Base-by-base conservation (phyloP, 768 basidiomycete species). In the Obba rivulosa region DNA sequence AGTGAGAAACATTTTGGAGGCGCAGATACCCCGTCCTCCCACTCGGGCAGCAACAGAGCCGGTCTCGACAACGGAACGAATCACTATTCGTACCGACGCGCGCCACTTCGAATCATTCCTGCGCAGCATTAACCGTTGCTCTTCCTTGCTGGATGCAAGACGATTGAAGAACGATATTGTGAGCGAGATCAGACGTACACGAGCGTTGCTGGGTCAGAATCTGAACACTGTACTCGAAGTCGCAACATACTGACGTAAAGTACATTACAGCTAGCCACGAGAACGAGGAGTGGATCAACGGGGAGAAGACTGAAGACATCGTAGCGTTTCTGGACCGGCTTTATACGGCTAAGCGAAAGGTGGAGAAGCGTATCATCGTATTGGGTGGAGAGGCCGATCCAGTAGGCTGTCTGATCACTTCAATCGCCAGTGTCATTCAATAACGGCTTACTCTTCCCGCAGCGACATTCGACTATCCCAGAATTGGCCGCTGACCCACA, bases 81-180 rank as follows among this genome's bases (percentile, higher is more conserved):
- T 94, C 57, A 93, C 90, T 2, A 82, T 87, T 49, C 80, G 81
- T 24, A 95, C 92, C 1, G 81, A 87, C 57, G 58, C 78, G 8
- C 82, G 84, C 40, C 86, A 93, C 48, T 97, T 97, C 57, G 94
- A 97, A 56, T 85, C 84, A 0, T 98, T 97, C 65, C 69, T 98
- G 43, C 79, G 83, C 25, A 90, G 92, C 48, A 92, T 98, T 60
- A 79, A 75, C 51, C 79, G 82, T 25, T 84, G 83, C 57, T 85
- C 85, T 10, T 93, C 87, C 3, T 71, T 97, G 5, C 66, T 93
- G 25, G 96, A 99, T 59, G 93, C 93, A 3, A 77, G 92, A 46
- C 75, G 94, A 20, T 67, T 98, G 34, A 88, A 94, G 68, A 94
- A 90, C 54, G 96, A 99, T 58, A 77, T 99, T 31, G 81, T 87